Percentiles rank a stretch among this genome's conserved stretches.
phyloP scores from a whole-genome alignment of 371 early-diverging fungal genomes.

The Fennellomyces sp. region DNA sequence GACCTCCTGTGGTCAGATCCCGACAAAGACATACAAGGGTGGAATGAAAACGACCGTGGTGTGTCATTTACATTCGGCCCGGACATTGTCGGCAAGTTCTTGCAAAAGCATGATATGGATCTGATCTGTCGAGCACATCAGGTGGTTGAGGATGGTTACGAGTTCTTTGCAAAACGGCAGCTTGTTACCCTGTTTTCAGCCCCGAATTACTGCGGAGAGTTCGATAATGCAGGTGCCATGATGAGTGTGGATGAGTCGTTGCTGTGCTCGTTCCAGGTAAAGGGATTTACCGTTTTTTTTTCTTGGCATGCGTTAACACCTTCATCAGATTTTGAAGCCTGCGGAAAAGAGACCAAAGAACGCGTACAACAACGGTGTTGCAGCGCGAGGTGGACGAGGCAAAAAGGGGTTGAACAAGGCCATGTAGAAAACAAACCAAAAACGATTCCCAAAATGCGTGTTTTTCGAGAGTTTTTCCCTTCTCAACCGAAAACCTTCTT shows the following conservation, averaged over 20 bases:
- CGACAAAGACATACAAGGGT: conserved; percentile 70
- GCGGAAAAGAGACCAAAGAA: conserved; percentile 33
- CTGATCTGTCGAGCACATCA: conserved; percentile 96
- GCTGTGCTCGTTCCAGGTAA: conserved; percentile 83
- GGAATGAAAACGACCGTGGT: conserved; percentile 98
- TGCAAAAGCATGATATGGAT: conserved; percentile 88
- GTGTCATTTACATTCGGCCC: conserved; percentile 94
- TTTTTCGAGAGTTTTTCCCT: too few relatives aligned
- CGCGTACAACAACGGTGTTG: conserved; percentile 19
- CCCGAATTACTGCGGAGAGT: conserved; percentile 99
- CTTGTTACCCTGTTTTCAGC: conserved; percentile 97
- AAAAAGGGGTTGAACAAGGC: conserved; percentile 13
- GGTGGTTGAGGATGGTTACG: conserved; percentile 98
- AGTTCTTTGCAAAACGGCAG: conserved; percentile 93
- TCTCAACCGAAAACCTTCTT: not conserved
- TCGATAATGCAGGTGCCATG: conserved; percentile 94
- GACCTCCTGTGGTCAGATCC: conserved; percentile 92
- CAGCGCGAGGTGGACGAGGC: conserved; percentile 18
- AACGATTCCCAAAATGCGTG: not conserved
- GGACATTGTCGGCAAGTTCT: conserved; percentile 83
- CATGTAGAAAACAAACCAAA: conserved; percentile 10
- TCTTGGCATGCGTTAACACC: not conserved
- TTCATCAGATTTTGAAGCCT: conserved; percentile 29
- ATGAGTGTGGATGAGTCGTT: conserved; percentile 94
- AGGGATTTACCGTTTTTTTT: not conserved